Evolutionary conservation across 116 monocot genomes (phyloP).

Genomic region (Phalaenopsis hybrid): DNA sequence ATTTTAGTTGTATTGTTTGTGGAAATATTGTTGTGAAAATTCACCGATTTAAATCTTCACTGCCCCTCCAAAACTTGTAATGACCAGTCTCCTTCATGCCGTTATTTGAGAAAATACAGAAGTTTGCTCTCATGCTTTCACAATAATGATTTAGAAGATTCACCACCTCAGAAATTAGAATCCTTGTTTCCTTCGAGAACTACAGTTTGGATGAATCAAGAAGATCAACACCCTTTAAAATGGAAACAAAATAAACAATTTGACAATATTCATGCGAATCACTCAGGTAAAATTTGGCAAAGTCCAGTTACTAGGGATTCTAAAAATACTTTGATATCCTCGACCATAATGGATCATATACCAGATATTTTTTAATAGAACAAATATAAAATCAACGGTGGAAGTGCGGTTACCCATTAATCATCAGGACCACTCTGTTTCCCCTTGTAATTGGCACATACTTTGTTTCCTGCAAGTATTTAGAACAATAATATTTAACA

Average conservation of each 20-base stretch:
- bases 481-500: constrained; percentile 4
- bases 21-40: neutral
- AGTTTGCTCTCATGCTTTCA: neutral
- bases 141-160: neutral
- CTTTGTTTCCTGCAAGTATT: constrained; percentile 68
- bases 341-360: neutral
- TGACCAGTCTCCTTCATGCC: neutral
- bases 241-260: neutral
- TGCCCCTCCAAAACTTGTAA: neutral
- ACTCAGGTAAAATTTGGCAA: neutral
- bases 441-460: constrained; percentile 91
- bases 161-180: neutral
- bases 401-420: constrained; percentile 66
- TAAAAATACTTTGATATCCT: neutral
- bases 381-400: neutral
- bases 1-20: neutral
- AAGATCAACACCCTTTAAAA: neutral
- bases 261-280: neutral
- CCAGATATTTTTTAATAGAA: neutral
- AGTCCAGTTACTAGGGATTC: neutral
- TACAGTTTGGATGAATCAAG: constrained; percentile 2
- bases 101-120: neutral
- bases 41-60: neutral
- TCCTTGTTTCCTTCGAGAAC: neutral
- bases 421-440: constrained; percentile 69